Base-by-base conservation (phyloP, 495 filamentous ascomycete genomes). In the Daldinia bambusicola region DNA sequence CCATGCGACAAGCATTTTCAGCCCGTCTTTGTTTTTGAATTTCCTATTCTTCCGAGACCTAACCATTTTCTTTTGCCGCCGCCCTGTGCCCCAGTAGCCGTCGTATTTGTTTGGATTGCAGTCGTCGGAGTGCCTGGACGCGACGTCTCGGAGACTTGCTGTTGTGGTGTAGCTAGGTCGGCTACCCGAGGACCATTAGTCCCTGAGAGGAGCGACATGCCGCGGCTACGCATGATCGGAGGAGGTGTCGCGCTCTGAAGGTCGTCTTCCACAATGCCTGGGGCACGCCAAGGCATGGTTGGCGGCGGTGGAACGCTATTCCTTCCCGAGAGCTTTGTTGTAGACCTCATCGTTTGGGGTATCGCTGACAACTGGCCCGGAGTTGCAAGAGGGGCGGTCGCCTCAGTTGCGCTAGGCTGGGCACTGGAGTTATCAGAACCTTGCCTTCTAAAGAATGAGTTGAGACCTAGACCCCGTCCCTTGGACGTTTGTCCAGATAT, bases 241-340 rank as follows among this genome's bases (percentile, higher is more conserved):
- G 83, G 82, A 30, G 83, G 83, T 9, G 83, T 84, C 13, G 81
- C 80, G 9, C 82, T 79, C 3, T 74, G 66, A 3, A 74, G 55
- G 20, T 73, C 61, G 13, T 81, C 78, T 5, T 78, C 81, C 3
- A 65, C 59, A 6, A 72, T 43, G 0, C 61, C 69, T 0, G 58
- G 41, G 6, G 73, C 70, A 2, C 70, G 67, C 61, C 75, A 77
- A 9, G 75, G 74, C 66, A 69, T 74, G 2, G 67, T 69, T 32
- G 63, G 43, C 36, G 75, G 70, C 2, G 73, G 70, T 7, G 75
- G 75, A 30, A 76, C 74, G 56, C 70, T 77, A 31, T 45, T 75
- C 43, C 74, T 69, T 53, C 70, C 75, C 5, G 70, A 48, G 10
- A 48, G 48, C 7, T 40, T 62, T 50, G 32, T 62, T 50, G 32